Evolutionary conservation across 1,284 basidiomycete genomes (phyloP), one percentile per base, ranked within the genome.

Genomic region (Melampsora larici-populina): DNA sequence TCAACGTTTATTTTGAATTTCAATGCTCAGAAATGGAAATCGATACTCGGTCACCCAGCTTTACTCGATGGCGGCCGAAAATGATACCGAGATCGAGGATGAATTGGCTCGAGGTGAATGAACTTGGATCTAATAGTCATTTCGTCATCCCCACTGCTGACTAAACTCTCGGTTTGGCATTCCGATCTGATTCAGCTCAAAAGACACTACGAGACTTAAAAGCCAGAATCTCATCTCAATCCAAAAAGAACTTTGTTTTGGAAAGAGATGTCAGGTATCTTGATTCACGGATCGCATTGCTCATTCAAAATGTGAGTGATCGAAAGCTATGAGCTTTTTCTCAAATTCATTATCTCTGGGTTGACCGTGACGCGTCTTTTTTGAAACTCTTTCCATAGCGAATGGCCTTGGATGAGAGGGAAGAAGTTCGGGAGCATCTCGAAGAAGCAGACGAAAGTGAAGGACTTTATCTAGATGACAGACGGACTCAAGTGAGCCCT

Each of bases 191-290:
- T 9, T 36, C 36, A 36, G 36, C 36, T 36, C 36, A 88, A 97
- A 36, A 36, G 36, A 36, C 36, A 36, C 36, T 36, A 36, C 9
- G 36, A 36, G 36, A 36, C 36, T 36, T 36, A 9, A 36, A 36
- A 36, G 36, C 36, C 36, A 36, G 36, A 36, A 36, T 36, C 36
- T 36, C 36, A 36, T 36, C 36, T 36, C 3, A 36, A 9, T 36
- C 96, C 36, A 3, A 36, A 36, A 36, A 36, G 88, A 99, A 99
- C 86, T 99, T 99, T 83, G 94, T 99, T 36, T 88, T 99, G 40
- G 96, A 99, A 84, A 89, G 96, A 66, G 97, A 99, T 85, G 97
- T 99, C 51, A 91, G 97, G 68, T 99, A 99, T 85, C 90, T 99
- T 72, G 97, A 99, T 86, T 93, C 92, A 65, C 90, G 97, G 73